Evolutionary conservation across 768 basidiomycete genomes (phyloP), one percentile per base, ranked within the genome.

Genomic region (Leucocoprinus leucothites): DNA sequence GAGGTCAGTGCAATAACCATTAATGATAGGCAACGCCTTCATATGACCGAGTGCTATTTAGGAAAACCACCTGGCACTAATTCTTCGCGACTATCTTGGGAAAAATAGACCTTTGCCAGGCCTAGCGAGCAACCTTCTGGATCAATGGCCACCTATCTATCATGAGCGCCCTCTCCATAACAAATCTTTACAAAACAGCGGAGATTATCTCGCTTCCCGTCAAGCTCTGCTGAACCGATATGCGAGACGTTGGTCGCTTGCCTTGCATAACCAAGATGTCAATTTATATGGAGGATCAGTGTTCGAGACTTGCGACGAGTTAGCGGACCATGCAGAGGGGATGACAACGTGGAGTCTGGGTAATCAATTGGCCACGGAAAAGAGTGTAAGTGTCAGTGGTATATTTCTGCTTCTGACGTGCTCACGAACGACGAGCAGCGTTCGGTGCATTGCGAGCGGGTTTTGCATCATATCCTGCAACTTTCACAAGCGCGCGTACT

Each of bases 71-170:
- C 70, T 93, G 21, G 83, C 85, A 3, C 71, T 74, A 13, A 82
- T 90, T 53, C 79, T 91, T 44, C 79, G 84, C 9, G 83, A 87
- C 58, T 89, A 84, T 61, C 69, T 89, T 7, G 82, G 85, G 6
- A 77, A 76, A 62, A 75, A 81, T 52, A 72, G 69, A 19, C 68
- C 65, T 51, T 73, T 89, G 14, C 91, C 90, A 4, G 90, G 90
- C 3, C 77, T 91, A 21, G 63, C 75, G 2, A 64, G 69, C 3
- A 61, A 62, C 3, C 78, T 83, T 26, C 43, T 63, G 6, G 66
- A 69, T 8, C 69, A 78, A n/a, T 90, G 88, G 88, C 88, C 88
- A 19, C 65, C 66, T 16, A 48, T 66, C 2, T 69, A 68, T 40
- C 66, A 63, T 48, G 62, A 65, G 14, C 74, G 80, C n/a, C 67